Percentiles rank a stretch among this genome's conserved stretches.
These are phyloP conservation scores for Diplodia mutila DNA, from an alignment of 2,329 filamentous ascomycete genomes.

Conservation along the genomic window DNA sequence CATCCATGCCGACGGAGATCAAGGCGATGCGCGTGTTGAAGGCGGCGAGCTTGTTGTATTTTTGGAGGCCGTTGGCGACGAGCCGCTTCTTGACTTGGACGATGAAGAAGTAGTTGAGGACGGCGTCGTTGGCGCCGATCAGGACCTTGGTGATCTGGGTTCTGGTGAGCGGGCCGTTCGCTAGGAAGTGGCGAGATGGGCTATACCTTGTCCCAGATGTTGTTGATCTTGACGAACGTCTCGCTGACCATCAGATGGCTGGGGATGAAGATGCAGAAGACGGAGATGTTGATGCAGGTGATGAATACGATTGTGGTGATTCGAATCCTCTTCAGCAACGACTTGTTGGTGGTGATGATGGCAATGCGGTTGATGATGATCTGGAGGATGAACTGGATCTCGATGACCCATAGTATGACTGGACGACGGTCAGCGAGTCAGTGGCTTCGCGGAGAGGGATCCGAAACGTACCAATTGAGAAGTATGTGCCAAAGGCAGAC, in stretches of 20 bases:
- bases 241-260: constrained; percentile 33
- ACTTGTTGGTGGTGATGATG: constrained; percentile 31
- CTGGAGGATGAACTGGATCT: constrained; percentile 40
- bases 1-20: constrained; percentile 35
- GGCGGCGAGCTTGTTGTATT: constrained; percentile 34
- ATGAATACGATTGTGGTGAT: constrained; percentile 29
- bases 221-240: constrained; percentile 32
- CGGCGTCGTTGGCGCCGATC: constrained; percentile 33
- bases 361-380: constrained; percentile 38
- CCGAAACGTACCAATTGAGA: not conserved
- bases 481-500: constrained; percentile 27
- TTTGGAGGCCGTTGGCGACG: constrained; percentile 34
- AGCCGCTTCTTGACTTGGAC: constrained; percentile 34
- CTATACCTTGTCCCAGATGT: constrained; percentile 9
- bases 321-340: constrained; percentile 27
- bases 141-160: constrained; percentile 33
- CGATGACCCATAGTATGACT: constrained; percentile 48
- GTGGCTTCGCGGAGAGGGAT: not conserved
- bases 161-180: not conserved
- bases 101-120: constrained; percentile 37
- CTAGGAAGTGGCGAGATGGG: no score
- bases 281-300: constrained; percentile 37
- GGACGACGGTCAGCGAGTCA: not conserved
- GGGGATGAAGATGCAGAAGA: constrained; percentile 38
- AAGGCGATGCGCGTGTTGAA: constrained; percentile 37